phyloP scores from a whole-genome alignment of 1,139 yeast genomes.

The Suhomyces coccinellae region DNA sequence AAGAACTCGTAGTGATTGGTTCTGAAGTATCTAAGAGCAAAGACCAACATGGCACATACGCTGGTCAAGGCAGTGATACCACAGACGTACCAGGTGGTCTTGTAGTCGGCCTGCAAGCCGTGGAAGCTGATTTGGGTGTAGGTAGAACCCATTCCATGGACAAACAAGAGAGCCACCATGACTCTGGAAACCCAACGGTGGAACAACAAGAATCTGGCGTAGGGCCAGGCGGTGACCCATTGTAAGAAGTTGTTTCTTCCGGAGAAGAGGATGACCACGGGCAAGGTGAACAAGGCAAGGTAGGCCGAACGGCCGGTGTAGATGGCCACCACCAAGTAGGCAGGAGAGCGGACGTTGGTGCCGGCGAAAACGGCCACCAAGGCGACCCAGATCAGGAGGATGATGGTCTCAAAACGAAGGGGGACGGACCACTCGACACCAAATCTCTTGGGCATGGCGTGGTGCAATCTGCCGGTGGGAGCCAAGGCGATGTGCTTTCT shows the following conservation, averaged over 20 bases:
- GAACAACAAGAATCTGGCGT: slow-evolving; percentile 20
- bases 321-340: slow-evolving; percentile 30
- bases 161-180: slow-evolving; percentile 16
- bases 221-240: slow-evolving; percentile 28
- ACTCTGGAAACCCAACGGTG: slow-evolving; percentile 29
- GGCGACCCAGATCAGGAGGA: slow-evolving; percentile 41
- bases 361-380: slow-evolving; percentile 44
- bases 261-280: slow-evolving; percentile 19
- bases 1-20: slow-evolving; percentile 21
- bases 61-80: slow-evolving; percentile 18
- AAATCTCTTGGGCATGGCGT: slow-evolving; percentile 35
- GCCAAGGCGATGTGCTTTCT: slow-evolving; percentile 51
- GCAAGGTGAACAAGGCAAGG: slow-evolving; percentile 25
- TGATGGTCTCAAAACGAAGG: slow-evolving; percentile 54
- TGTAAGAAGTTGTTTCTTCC: slow-evolving; percentile 29
- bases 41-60: slow-evolving; percentile 16
- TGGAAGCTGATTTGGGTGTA: slow-evolving; percentile 8
- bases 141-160: slow-evolving; percentile 18
- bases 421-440: slow-evolving; percentile 49
- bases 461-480: slow-evolving; percentile 44
- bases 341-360: slow-evolving; percentile 41
- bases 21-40: slow-evolving; percentile 16
- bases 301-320: slow-evolving; percentile 27
- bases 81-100: slow-evolving; percentile 14
- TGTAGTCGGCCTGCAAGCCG: not conserved